These are phyloP conservation scores for Dothistroma pini DNA, from an alignment of 2,329 filamentous ascomycete species.

Conservation along the genomic window DNA sequence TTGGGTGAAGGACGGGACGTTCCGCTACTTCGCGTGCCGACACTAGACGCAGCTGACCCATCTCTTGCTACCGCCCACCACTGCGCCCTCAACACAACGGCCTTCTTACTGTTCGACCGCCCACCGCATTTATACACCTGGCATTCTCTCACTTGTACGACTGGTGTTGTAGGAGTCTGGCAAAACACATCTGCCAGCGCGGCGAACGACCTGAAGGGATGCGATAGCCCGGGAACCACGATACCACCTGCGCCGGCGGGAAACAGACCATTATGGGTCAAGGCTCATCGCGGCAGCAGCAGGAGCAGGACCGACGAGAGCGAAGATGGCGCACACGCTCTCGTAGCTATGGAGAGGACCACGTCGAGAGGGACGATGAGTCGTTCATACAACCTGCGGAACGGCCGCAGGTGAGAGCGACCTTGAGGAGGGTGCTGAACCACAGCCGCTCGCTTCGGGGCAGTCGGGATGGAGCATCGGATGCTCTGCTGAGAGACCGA, in stretches of 20 bases:
- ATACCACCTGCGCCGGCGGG: constrained; percentile 1
- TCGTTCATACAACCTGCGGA: background rate
- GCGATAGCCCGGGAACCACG: constrained; percentile 7
- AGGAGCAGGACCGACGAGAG: constrained; percentile 8
- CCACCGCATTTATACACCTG: background rate
- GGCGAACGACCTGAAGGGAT: constrained; percentile 2
- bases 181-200: background rate
- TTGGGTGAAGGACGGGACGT: background rate
- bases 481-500: background rate
- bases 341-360: background rate
- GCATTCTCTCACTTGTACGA: background rate
- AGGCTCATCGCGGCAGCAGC: constrained; percentile 29
- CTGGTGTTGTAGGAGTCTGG: background rate
- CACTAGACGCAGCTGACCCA: background rate
- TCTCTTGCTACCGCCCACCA: background rate
- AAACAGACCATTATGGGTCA: constrained; percentile 31
- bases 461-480: background rate
- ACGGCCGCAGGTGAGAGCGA: background rate
- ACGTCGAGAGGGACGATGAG: background rate
- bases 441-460: background rate
- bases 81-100: constrained; percentile 1
- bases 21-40: background rate
- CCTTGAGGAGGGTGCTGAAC: background rate
- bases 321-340: background rate
- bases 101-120: background rate